A percentile compares a stretch with the other conserved stretches of the same genome.
phyloP scores from a whole-genome alignment of 257 asterid genomes.

The Salvia rosmarinus region DNA sequence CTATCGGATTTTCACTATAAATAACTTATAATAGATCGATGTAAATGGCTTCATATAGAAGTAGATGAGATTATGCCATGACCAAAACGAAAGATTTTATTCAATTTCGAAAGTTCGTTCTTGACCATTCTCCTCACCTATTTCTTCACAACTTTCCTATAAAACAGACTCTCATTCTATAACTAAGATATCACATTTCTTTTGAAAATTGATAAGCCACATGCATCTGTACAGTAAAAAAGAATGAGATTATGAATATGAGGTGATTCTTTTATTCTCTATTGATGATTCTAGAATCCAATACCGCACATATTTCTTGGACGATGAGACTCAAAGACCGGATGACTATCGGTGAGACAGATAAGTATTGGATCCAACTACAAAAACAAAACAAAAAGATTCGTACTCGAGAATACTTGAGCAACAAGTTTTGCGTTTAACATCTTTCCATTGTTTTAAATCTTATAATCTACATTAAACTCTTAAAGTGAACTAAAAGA shows the following conservation, averaged over 20 bases:
- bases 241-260: not conserved
- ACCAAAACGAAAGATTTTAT: not conserved
- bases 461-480: not conserved
- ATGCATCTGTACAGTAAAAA: not conserved
- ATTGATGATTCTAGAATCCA: slow-evolving; percentile 9
- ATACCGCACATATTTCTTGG: not conserved
- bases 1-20: not conserved
- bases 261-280: not conserved
- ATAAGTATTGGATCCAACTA: not conserved
- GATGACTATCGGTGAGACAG: slow-evolving; percentile 8
- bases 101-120: not conserved
- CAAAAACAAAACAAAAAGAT: not conserved
- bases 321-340: not conserved
- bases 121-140: not conserved
- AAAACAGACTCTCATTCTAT: not conserved
- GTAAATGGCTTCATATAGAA: not conserved
- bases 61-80: not conserved
- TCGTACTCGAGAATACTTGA: slow-evolving; percentile 3
- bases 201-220: slow-evolving; percentile 1
- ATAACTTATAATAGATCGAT: not conserved
- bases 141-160: not conserved
- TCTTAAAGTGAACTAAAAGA: not conserved
- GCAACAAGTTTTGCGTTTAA: not conserved
- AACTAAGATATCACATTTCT: not conserved
- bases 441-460: not conserved